Conservation (phyloP, 2,329 filamentous ascomycete species). For the Fragosphaeria purpurea region DNA sequence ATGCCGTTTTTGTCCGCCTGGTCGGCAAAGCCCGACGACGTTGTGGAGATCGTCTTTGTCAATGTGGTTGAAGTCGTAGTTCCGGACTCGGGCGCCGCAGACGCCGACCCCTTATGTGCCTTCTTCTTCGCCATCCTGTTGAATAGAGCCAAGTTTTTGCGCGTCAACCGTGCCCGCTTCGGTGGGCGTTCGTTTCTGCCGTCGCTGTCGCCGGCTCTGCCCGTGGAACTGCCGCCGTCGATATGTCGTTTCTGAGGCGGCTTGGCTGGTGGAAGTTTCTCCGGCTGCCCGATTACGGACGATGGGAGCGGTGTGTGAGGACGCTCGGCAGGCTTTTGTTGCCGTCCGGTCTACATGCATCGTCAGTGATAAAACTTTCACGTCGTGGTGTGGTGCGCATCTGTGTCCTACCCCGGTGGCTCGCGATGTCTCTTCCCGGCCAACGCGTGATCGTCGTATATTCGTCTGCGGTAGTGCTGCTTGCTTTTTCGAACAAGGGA, state of each 20-base stretch:
- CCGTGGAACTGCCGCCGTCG: constrained; percentile 1
- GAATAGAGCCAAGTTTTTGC: constrained; percentile 5
- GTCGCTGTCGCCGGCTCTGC: background rate
- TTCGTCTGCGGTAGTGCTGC: too few relatives aligned
- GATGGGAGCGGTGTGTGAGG: too few relatives aligned
- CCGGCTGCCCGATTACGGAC: too few relatives aligned
- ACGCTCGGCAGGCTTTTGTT: too few relatives aligned
- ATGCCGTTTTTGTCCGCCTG: constrained; percentile 13
- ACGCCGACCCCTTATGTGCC: background rate
- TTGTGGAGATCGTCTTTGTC: constrained; percentile 5
- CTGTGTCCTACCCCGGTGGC: too few relatives aligned
- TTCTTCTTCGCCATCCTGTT: constrained; percentile 6
- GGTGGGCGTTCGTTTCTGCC: background rate
- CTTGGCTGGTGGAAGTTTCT: background rate
- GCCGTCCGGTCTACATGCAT: too few relatives aligned
- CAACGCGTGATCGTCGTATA: too few relatives aligned
- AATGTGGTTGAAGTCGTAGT: background rate
- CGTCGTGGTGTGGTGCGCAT: too few relatives aligned
- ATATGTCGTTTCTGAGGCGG: constrained; percentile 2
- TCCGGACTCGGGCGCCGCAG: too few relatives aligned
- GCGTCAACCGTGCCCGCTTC: constrained; percentile 5
- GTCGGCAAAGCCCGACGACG: constrained; percentile 8
- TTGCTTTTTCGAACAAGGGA: too few relatives aligned
- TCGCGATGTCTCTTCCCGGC: too few relatives aligned
- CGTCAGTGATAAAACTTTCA: too few relatives aligned